Evolutionary conservation across 164 flowering plant species (phyloP).

Genomic region (Akebia trifoliata): DNA sequence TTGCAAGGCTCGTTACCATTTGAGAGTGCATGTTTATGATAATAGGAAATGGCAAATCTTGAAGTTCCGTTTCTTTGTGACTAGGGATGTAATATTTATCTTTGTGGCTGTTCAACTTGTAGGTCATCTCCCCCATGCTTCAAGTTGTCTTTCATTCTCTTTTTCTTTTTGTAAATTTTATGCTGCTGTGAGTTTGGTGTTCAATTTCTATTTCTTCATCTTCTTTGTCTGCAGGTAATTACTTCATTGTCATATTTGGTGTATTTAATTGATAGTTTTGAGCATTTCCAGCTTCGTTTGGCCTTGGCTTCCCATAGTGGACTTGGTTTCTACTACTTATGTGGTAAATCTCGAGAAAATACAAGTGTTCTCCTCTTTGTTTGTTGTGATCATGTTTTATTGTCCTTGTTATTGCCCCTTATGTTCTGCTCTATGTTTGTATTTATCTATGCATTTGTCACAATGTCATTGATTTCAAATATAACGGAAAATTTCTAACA

Average conservation of each 20-base stretch:
- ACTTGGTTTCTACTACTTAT: constrained; percentile 82
- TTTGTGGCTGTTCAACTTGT: constrained; percentile 92
- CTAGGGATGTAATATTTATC: constrained; percentile 86
- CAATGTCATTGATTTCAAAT: not conserved
- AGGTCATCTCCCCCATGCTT: constrained; percentile 33
- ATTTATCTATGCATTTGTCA: not conserved
- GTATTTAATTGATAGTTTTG: constrained; percentile 60
- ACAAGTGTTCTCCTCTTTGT: not conserved
- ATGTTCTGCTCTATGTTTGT: not conserved
- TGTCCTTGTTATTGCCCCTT: not conserved
- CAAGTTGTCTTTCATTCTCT: too few species aligned
- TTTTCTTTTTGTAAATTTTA: too few species aligned
- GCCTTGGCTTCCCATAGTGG: constrained; percentile 74
- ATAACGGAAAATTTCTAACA: not conserved
- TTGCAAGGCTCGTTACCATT: constrained; percentile 90
- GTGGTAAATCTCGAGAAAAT: constrained; percentile 50
- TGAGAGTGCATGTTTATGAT: constrained; percentile 84
- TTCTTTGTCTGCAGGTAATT: constrained; percentile 65
- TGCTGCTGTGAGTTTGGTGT: not conserved
- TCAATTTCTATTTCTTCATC: not conserved
- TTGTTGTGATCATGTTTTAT: too few species aligned
- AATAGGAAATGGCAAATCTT: constrained; percentile 94
- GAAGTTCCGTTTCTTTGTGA: constrained; percentile 98
- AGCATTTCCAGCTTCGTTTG: constrained; percentile 71
- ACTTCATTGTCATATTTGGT: constrained; percentile 67